Percentiles rank a stretch among this genome's conserved stretches.
phyloP scores from a whole-genome alignment of 306 rosid genomes.

The Fragaria iinumae region DNA sequence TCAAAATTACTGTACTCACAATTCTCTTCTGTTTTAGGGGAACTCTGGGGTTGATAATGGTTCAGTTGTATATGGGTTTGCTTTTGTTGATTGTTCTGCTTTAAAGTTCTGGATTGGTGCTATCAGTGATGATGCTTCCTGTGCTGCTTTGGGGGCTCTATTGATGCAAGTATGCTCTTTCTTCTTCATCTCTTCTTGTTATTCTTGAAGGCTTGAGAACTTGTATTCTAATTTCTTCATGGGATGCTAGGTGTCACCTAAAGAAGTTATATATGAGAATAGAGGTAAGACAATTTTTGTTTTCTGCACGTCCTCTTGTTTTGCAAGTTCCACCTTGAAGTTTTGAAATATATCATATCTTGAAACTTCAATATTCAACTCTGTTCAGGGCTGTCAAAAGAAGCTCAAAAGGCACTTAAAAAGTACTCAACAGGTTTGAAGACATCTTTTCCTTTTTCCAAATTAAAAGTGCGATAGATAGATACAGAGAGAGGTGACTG shows the following conservation, averaged over 20 bases:
- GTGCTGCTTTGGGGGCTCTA: conserved; percentile 85
- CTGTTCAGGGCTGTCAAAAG: conserved; percentile 70
- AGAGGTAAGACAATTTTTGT: conserved; percentile 53
- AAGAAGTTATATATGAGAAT: conserved; percentile 73
- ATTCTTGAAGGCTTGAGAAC: conserved; percentile 21
- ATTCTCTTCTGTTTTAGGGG: conserved; percentile 35
- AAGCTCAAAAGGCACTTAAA: conserved; percentile 70
- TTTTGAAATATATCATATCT: conserved; percentile 18
- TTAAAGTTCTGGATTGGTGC: conserved; percentile 87
- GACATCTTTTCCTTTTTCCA: background rate
- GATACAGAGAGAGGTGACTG: background rate
- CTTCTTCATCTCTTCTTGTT: conserved; percentile 19
- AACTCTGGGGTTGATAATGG: conserved; percentile 50
- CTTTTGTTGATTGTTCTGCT: conserved; percentile 93
- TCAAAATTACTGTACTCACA: background rate
- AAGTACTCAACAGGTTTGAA: conserved; percentile 73
- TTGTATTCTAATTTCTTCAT: conserved; percentile 25
- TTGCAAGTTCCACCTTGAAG: conserved; percentile 24
- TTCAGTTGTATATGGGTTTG: conserved; percentile 74
- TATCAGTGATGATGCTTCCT: conserved; percentile 74
- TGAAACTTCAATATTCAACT: conserved; percentile 17
- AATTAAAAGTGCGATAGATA: background rate
- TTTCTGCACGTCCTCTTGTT: background rate
- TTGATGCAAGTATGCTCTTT: conserved; percentile 76
- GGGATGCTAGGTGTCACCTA: conserved; percentile 79